Percentiles rank a stretch among this genome's conserved stretches.
These are phyloP conservation scores for Furcasterigmium furcatum DNA, from an alignment of 2,329 filamentous ascomycete genomes.

Conservation along the genomic window DNA sequence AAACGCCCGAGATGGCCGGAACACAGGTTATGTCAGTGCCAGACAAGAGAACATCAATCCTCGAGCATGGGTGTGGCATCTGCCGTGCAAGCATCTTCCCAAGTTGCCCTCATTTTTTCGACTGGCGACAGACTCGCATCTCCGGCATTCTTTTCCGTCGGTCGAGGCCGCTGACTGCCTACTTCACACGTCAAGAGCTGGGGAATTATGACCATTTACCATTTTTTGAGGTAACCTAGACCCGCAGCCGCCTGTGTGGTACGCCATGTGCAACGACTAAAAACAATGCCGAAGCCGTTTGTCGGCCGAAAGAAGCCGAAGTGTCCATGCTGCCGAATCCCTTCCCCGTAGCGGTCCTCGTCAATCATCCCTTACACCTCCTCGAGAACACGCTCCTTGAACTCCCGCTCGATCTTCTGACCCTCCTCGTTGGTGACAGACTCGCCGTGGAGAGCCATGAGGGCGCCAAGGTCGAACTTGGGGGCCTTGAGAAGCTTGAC, in stretches of 20 bases:
- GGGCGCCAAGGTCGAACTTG: constrained; percentile 97
- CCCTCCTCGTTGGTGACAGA: constrained; percentile 93
- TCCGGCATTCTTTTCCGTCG: too few species aligned
- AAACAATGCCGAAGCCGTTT: constrained; percentile 28
- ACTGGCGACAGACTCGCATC: too few species aligned
- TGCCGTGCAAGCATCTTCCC: too few species aligned
- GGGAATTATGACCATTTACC: constrained; percentile 11
- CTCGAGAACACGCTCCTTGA: constrained; percentile 97
- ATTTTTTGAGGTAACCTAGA: constrained; percentile 31
- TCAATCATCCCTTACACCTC: constrained; percentile 68
- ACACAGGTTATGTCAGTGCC: too few species aligned
- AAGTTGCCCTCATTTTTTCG: too few species aligned
- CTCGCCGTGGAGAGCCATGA: constrained; percentile 97
- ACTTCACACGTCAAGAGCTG: background rate
- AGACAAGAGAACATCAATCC: too few species aligned
- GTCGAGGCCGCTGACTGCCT: too few species aligned
- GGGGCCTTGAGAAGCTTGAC: constrained; percentile 98
- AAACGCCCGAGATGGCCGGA: too few species aligned
- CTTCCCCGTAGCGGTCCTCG: constrained; percentile 35
- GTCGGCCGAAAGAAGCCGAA: constrained; percentile 11
- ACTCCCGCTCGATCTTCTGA: constrained; percentile 98
- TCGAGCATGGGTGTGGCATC: too few species aligned
- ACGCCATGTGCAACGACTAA: constrained; percentile 41
- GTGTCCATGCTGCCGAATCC: constrained; percentile 28
- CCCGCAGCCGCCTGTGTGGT: constrained; percentile 38